These are phyloP conservation scores for Vigna unguiculata DNA, from an alignment of 306 rosid species.

Conservation along the genomic window DNA sequence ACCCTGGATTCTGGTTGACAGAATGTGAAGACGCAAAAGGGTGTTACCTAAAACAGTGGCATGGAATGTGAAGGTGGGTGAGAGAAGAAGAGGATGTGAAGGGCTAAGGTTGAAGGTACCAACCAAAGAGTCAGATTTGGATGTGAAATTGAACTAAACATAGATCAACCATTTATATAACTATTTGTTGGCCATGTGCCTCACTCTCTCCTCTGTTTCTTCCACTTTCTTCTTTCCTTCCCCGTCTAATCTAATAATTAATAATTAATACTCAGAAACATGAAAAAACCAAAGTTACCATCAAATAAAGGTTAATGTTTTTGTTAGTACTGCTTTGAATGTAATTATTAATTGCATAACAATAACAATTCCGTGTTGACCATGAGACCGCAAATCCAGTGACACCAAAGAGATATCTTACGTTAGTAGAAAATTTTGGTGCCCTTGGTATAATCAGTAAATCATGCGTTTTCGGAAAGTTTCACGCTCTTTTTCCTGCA, in stretches of 20 bases:
- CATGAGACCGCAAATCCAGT: not conserved
- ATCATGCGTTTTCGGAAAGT: not conserved
- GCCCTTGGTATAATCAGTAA: not conserved
- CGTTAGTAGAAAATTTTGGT: not conserved
- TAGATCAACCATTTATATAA: constrained; percentile 45
- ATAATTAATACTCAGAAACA: not conserved
- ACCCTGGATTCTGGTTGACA: not conserved
- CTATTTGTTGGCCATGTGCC: constrained; percentile 42
- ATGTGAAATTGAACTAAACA: constrained; percentile 25
- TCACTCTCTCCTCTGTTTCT: constrained; percentile 35
- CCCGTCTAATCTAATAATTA: not conserved
- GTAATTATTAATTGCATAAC: not conserved
- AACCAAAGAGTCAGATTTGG: constrained; percentile 34
- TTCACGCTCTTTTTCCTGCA: too few relatives aligned
- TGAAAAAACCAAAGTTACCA: not conserved
- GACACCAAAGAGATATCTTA: not conserved
- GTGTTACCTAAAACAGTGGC: not conserved
- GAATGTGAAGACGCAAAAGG: not conserved
- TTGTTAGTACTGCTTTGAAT: not conserved
- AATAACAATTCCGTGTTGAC: constrained; percentile 12
- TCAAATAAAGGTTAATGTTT: not conserved
- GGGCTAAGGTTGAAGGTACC: constrained; percentile 12
- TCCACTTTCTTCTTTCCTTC: constrained; percentile 25
- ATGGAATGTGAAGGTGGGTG: not conserved
- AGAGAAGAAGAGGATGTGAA: not conserved